Evolutionary conservation across 371 early-diverging fungal species (phyloP).

Genomic region (Mucor lusitanicus): DNA sequence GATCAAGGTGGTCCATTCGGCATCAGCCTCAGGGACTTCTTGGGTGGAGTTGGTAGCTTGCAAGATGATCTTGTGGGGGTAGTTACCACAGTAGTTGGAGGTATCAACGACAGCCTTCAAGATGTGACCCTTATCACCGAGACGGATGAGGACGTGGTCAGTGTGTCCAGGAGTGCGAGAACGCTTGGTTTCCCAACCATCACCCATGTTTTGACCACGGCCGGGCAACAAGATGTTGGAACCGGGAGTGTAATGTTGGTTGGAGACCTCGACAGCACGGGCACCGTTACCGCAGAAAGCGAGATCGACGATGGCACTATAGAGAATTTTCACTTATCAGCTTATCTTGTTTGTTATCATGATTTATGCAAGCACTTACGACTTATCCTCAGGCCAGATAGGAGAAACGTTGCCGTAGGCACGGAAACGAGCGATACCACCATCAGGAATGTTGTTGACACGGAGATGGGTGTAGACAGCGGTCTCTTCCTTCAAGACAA

Average conservation of each 20-base stretch:
- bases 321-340: constrained; percentile 6
- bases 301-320: constrained; percentile 70
- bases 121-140: constrained; percentile 80
- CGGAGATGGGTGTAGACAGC: constrained; percentile 73
- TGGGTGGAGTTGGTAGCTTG: constrained; percentile 51
- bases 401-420: constrained; percentile 82
- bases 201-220: constrained; percentile 68
- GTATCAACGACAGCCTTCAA: constrained; percentile 83
- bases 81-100: constrained; percentile 84
- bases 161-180: constrained; percentile 67
- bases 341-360: background rate
- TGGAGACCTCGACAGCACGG: constrained; percentile 66
- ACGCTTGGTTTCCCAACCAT: constrained; percentile 85
- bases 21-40: constrained; percentile 45
- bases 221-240: constrained; percentile 80
- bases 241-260: constrained; percentile 83
- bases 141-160: constrained; percentile 74
- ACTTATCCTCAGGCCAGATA: constrained; percentile 56
- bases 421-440: constrained; percentile 88
- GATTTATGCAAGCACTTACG: constrained; percentile 28
- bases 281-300: constrained; percentile 80
- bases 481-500: constrained; percentile 57
- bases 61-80: constrained; percentile 72
- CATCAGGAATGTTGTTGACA: constrained; percentile 89
- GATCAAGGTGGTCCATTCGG: constrained; percentile 55